Conservation (phyloP, 441 rosid genomes). For the Adansonia madagascariensis region DNA sequence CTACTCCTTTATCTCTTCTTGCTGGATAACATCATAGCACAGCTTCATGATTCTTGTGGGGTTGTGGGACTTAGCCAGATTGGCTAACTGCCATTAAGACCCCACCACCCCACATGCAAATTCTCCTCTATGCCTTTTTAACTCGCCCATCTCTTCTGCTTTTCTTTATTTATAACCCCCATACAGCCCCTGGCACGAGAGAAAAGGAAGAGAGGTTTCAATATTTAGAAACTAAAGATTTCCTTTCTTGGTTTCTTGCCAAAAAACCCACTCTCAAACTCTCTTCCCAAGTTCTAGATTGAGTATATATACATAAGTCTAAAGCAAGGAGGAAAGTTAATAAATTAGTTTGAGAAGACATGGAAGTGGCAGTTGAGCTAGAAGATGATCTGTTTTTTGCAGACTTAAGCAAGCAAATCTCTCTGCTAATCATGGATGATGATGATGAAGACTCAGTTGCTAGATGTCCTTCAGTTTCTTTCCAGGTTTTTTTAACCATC, state of each 20-base stretch:
- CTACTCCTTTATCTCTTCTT: neutral
- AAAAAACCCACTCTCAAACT: neutral
- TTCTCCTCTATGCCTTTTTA: neutral
- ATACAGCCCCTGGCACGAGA: neutral
- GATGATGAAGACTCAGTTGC: slow-evolving; percentile 51
- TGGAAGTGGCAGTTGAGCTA: slow-evolving; percentile 65
- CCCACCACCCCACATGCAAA: slow-evolving; percentile 21
- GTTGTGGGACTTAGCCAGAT: slow-evolving; percentile 11
- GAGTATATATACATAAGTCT: neutral
- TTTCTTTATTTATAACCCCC: slow-evolving; percentile 5
- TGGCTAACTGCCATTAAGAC: neutral
- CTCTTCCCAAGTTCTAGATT: neutral
- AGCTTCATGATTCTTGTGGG: slow-evolving; percentile 19
- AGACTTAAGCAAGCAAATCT: slow-evolving; percentile 84
- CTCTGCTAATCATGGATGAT: slow-evolving; percentile 92
- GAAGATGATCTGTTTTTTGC: slow-evolving; percentile 93
- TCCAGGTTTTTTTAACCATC: slow-evolving; percentile 53
- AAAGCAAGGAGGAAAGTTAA: neutral
- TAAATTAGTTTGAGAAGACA: neutral
- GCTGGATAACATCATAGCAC: slow-evolving; percentile 16
- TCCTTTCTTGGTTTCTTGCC: neutral
- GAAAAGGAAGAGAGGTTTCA: neutral
- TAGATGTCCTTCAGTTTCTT: slow-evolving; percentile 55
- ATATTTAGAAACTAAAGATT: neutral
- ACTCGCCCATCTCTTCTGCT: neutral